A percentile compares a stretch with the other conserved stretches of the same genome.
Conservation (phyloP, 2,329 filamentous ascomycete genomes). For the Botrytis elliptica region DNA sequence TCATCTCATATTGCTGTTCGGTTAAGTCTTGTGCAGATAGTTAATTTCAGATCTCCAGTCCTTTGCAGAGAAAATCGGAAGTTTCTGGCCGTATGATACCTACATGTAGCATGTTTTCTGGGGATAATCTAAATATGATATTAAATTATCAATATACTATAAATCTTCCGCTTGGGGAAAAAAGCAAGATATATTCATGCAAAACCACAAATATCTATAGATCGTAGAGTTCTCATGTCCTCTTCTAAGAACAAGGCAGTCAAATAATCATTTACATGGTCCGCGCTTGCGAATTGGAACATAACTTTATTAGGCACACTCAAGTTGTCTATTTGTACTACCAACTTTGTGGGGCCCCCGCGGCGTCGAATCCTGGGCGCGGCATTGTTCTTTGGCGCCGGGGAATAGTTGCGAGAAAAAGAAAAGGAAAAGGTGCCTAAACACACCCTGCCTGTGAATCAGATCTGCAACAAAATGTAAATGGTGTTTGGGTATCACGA, state of each 20-base stretch:
- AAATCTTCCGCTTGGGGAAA: accelerated
- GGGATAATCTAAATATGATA: accelerated
- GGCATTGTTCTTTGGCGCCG: background rate
- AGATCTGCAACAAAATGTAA: background rate
- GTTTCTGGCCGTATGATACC: background rate
- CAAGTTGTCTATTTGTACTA: background rate
- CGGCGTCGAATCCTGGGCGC: background rate
- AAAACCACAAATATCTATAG: background rate
- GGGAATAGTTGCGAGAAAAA: background rate
- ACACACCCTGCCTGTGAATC: background rate
- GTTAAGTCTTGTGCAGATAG: background rate
- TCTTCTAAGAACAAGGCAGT: background rate
- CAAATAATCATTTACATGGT: background rate
- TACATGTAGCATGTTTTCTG: background rate
- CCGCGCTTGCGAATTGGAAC: background rate
- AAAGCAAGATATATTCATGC: background rate
- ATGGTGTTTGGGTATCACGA: background rate
- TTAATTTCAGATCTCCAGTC: background rate
- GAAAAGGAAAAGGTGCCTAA: background rate
- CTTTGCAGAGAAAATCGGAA: background rate
- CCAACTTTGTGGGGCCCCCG: too few species aligned
- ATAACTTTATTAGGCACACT: background rate
- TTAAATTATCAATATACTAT: background rate
- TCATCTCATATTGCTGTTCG: background rate
- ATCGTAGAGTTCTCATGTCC: background rate